These are phyloP conservation scores for Filosporella fistucella DNA, from an alignment of 495 filamentous ascomycete species.

Conservation along the genomic window DNA sequence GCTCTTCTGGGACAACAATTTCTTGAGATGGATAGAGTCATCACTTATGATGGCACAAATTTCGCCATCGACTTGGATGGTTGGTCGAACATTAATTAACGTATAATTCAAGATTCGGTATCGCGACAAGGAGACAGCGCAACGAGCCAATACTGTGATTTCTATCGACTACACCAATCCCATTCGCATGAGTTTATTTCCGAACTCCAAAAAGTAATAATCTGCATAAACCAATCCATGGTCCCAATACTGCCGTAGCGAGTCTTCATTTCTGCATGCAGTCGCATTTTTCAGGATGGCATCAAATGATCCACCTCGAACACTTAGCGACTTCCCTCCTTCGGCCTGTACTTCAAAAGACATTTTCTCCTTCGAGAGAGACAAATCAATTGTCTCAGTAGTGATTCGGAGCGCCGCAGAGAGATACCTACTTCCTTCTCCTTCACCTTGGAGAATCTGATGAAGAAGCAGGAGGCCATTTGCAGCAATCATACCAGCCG, in stretches of 20 bases:
- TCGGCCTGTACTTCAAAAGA: constrained; percentile 5
- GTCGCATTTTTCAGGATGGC: constrained; percentile 31
- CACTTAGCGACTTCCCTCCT: neutral
- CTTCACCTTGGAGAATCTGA: constrained; percentile 19
- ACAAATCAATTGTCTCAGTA: neutral
- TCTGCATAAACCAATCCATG: constrained; percentile 40
- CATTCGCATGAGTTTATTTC: constrained; percentile 28
- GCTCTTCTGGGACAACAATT: constrained; percentile 10
- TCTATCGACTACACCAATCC: neutral
- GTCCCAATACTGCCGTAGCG: constrained; percentile 20
- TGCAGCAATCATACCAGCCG: constrained; percentile 32
- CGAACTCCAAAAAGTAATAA: constrained; percentile 39
- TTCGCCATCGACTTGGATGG: constrained; percentile 1
- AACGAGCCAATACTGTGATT: no score
- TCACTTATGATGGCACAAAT: constrained; percentile 26
- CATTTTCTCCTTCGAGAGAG: constrained; percentile 2
- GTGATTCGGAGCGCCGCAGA: constrained; percentile 25
- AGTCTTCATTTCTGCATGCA: constrained; percentile 29
- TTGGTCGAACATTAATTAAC: no score
- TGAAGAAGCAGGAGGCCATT: constrained; percentile 35
- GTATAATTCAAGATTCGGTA: no score
- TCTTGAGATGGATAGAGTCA: constrained; percentile 33
- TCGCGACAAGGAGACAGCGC: no score
- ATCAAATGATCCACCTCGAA: constrained; percentile 16
- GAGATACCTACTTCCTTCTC: constrained; percentile 24